Conservation (phyloP, 177 flowering plant species). For the Vitis hybrid region DNA sequence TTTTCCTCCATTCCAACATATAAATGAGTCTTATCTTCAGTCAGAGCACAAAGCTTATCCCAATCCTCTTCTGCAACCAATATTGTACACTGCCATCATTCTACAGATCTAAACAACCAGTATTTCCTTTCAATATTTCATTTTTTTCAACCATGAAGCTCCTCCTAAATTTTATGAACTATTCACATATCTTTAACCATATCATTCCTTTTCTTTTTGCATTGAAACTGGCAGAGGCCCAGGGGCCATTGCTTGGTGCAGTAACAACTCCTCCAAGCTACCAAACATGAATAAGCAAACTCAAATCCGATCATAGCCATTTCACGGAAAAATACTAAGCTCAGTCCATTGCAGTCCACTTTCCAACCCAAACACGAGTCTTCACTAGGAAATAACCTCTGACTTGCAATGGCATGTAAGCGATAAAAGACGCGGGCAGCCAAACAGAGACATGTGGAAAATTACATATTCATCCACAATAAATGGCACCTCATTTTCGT, state of each 20-base stretch:
- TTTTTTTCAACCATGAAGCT: not conserved
- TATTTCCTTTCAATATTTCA: not conserved
- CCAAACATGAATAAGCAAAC: not conserved
- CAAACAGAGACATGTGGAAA: not conserved
- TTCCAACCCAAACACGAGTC: not conserved
- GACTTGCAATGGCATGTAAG: not conserved
- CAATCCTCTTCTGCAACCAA: not conserved
- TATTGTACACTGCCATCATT: not conserved
- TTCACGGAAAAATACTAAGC: too few species aligned
- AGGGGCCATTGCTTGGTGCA: too few species aligned
- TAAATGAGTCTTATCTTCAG: not conserved
- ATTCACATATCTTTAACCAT: not conserved
- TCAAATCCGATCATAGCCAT: too few species aligned
- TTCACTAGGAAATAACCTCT: not conserved
- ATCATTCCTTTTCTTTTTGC: not conserved
- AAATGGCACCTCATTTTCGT: not conserved
- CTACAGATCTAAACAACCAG: not conserved
- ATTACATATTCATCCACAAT: not conserved
- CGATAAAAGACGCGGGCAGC: not conserved
- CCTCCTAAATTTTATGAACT: not conserved
- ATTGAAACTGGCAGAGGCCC: not conserved
- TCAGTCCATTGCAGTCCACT: not conserved
- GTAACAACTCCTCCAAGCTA: not conserved
- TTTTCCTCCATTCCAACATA: not conserved
- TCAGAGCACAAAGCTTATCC: not conserved